Percentiles rank a stretch among this genome's conserved stretches.
Evolutionary conservation across 139 green algal species (phyloP).

Genomic region (Chlamydomonas incerta): DNA sequence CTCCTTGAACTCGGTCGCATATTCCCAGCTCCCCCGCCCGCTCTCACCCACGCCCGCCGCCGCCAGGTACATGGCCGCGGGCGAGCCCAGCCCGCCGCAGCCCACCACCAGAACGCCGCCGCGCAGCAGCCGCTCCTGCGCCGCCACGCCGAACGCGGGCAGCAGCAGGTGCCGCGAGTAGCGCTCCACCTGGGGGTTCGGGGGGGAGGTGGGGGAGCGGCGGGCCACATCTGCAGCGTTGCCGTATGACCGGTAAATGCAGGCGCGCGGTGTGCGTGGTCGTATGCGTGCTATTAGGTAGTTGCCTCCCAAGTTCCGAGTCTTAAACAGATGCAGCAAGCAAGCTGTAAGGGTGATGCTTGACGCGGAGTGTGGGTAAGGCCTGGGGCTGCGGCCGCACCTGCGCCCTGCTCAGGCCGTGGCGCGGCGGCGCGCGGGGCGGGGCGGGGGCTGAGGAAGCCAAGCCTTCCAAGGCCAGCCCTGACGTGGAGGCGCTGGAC

Average conservation of each 20-base stretch:
- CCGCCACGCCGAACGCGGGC: conserved; percentile 82
- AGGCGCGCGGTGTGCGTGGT: too few species aligned
- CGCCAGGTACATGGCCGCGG: conserved; percentile 88
- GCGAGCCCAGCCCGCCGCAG: conserved; percentile 90
- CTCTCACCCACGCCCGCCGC: conserved; percentile 78
- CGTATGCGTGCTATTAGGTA: too few species aligned
- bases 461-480: not conserved
- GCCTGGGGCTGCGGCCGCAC: too few species aligned
- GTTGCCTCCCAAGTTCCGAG: too few species aligned
- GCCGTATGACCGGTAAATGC: too few species aligned
- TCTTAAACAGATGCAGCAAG: too few species aligned
- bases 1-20: too few species aligned
- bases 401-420: conserved; percentile 73
- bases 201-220: too few species aligned
- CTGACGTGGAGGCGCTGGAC: not conserved
- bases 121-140: conserved; percentile 73
- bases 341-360: too few species aligned
- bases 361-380: too few species aligned
- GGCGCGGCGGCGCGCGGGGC: conserved; percentile 17
- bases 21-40: too few species aligned
- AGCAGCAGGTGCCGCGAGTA: conserved; percentile 92
- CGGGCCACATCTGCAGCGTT: too few species aligned
- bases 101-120: conserved; percentile 87
- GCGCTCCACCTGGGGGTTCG: conserved; percentile 71
- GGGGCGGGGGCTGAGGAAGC: not conserved